Evolutionary conservation across 306 rosid genomes (phyloP).

Genomic region (Macrotyloma uniflorum): DNA sequence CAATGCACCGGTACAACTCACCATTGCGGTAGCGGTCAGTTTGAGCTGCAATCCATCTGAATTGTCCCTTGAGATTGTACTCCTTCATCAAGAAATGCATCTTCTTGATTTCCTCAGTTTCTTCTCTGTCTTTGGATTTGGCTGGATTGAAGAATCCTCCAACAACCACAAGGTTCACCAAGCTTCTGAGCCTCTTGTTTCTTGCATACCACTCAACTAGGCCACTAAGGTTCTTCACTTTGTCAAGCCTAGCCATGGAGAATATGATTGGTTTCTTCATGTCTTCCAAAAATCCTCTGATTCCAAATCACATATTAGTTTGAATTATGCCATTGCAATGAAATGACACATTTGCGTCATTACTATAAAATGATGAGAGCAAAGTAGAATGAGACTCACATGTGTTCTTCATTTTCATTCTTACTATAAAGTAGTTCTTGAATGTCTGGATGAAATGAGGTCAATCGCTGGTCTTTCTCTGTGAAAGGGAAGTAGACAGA

Average conservation of each 20-base stretch:
- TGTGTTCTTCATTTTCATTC: conserved; percentile 50
- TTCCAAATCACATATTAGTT: conserved; percentile 35
- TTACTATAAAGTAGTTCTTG: conserved; percentile 54
- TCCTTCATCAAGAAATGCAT: conserved; percentile 74
- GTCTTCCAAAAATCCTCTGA: conserved; percentile 86
- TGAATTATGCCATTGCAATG: conserved; percentile 14
- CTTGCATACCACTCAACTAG: conserved; percentile 88
- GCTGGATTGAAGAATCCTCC: conserved; percentile 90
- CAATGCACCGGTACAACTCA: conserved; percentile 80
- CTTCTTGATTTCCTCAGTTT: conserved; percentile 80
- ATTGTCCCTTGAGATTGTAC: conserved; percentile 70
- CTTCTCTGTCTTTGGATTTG: conserved; percentile 93
- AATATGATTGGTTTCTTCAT: conserved; percentile 87
- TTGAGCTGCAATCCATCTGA: conserved; percentile 96
- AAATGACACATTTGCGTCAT: conserved; percentile 1
- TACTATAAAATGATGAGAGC: conserved; percentile 3
- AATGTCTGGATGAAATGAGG: conserved; percentile 46
- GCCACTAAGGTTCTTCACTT: conserved; percentile 88
- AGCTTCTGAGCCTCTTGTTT: conserved; percentile 68
- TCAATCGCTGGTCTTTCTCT: conserved; percentile 43
- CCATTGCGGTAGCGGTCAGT: conserved; percentile 77
- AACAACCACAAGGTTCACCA: conserved; percentile 82
- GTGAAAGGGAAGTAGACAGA: conserved; percentile 77
- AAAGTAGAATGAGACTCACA: conserved; percentile 37
- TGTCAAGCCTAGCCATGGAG: conserved; percentile 95